Base-by-base conservation (phyloP, 345 rosid species). In the Cardamine resedifolia region DNA sequence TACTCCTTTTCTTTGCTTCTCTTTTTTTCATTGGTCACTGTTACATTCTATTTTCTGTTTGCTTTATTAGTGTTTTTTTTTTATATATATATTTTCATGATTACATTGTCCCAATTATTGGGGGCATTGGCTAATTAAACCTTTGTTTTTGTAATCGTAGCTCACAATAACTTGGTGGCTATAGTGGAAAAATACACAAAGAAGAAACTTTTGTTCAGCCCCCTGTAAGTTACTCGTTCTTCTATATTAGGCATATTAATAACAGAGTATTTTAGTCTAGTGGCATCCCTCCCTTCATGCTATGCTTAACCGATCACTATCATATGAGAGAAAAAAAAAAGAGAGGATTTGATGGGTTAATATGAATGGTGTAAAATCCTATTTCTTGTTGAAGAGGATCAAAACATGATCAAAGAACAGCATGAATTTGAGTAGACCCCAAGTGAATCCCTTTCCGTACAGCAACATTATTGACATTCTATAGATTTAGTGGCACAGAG, bases 71-170 rank as follows among this genome's bases (percentile, higher is more conserved):
- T 33, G 3, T 41, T 43, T 55, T 43, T 28, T 39, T 59, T 0
- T 12, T 33, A 21, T n/a, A n/a, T n/a, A n/a, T 36, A 26, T 62
- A n/a, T 10, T 18, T 65, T 81, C 72, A 80, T 72, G 69, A 82
- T 79, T 70, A 73, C 67, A 49, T 79, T 79, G 83, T 77, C 86
- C 85, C 85, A 79, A 79, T 81, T 82, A 82, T 81, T 84, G 80
- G 72, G 62, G 80, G 79, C 83, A 82, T 71, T 77, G 70, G 64
- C 43, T 62, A 75, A 83, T 71, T 71, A 38, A 38, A 58, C 72
- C 75, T 71, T 80, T 73, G 66, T 73, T 51, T 65, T 27, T 72
- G 26, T 45, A 64, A 64, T 67, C 31, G 69, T 58, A 66, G 55
- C 48, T 73, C 52, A 41, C 68, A 66, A 48, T 76, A 70, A 61